These are phyloP conservation scores for Stagonosporopsis tanaceti DNA, from an alignment of 2,329 filamentous ascomycete genomes.

Conservation along the genomic window DNA sequence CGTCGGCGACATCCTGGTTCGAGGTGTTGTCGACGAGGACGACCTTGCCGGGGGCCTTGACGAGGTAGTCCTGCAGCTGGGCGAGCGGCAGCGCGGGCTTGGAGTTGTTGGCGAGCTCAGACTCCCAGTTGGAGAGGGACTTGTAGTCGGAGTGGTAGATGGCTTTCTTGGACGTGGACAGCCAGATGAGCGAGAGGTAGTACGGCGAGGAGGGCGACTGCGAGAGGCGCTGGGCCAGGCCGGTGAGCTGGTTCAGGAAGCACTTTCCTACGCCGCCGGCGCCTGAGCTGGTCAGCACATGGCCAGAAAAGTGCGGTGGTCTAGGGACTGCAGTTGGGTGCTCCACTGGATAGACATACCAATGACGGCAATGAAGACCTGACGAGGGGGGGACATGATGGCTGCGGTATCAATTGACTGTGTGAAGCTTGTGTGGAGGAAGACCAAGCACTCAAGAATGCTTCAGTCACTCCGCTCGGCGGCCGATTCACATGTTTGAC, in stretches of 20 bases:
- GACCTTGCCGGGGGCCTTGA: conserved; percentile 76
- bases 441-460: conserved; percentile 1
- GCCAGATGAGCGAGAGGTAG: conserved; percentile 80
- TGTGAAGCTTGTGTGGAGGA: conserved; percentile 11
- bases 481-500: conserved; percentile 15
- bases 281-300: conserved; percentile 60
- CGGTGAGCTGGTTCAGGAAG: conserved; percentile 83
- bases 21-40: conserved; percentile 96
- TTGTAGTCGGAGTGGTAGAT: conserved; percentile 78
- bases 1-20: conserved; percentile 81
- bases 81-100: conserved; percentile 72
- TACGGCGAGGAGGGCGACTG: conserved; percentile 64
- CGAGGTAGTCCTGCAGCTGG: conserved; percentile 79
- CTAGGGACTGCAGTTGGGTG: background rate
- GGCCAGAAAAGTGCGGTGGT: background rate
- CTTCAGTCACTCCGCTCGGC: conserved; percentile 10
- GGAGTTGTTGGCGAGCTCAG: conserved; percentile 68
- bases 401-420: conserved; percentile 19
- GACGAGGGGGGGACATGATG: conserved; percentile 53
- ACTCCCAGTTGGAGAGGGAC: conserved; percentile 67
- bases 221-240: conserved; percentile 68
- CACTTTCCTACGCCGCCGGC: conserved; percentile 91
- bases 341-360: conserved; percentile 37
- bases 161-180: conserved; percentile 85
- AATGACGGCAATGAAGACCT: conserved; percentile 58